Base-by-base conservation (phyloP, 495 filamentous ascomycete species). In the Tuber melanosporum region DNA sequence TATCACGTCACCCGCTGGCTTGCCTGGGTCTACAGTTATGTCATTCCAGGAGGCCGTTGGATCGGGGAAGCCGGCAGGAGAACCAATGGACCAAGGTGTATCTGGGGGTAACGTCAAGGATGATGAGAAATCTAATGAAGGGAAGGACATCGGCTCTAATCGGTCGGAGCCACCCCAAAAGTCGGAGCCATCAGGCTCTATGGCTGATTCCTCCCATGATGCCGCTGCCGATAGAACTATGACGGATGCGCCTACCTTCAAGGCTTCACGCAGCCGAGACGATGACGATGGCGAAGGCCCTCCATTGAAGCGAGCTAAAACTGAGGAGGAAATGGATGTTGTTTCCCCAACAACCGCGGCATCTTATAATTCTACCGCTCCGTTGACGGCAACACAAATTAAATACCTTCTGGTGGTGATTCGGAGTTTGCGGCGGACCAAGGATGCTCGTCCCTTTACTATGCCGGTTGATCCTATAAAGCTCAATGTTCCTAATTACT, bases 401-500 rank as follows among this genome's bases (percentile, higher is more conserved):
- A 87, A 85, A 76, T 87, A 86, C 73, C 81, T 88, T 36, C 80
- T 87, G 8, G 83, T 83, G 71, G 85, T 88, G 26, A 83, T 97
- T 17, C 89, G 89, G 42, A 92, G 91, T 77, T 85, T 94, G 70
- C 95, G 95, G 85, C 92, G 94, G 83, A 92, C 92, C 57, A 91
- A 93, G 81, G 89, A 90, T 76, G 90, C 94, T 19, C 84, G 85
- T 7, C 87, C 89, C 47, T 98, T 97, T 84, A 86, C 87, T 70
- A 88, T 90, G 62, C 91, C 96, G 1, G 95, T 99, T 8, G 90
- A 94, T 78, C 85, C 86, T 7, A 84, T 90, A 22, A 88, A 87
- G 46, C 80, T 93, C 75, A 91, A 90, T 73, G 91, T 93, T 52
- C 91, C 91, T 0, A 87, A 86, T 44, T 99, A 99, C 83, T 86